Base-by-base conservation (phyloP, 306 rosid genomes). In the Myrica gale region DNA sequence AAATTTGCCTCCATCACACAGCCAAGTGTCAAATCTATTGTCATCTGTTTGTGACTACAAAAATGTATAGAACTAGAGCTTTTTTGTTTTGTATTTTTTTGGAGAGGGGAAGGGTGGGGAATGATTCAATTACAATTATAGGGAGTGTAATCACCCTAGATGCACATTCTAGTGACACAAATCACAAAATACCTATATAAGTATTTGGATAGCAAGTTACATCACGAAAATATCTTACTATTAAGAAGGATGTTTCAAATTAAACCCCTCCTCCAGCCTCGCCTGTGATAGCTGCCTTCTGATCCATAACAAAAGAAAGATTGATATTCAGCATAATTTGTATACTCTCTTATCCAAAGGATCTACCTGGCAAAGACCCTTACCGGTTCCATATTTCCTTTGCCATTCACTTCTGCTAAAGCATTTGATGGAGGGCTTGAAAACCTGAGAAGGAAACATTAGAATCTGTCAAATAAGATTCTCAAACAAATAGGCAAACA, bases 251-350 rank as follows among this genome's bases (percentile, higher is more conserved):
- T 42, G 71, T 76, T 61, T 79, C 56, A 47, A 60, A 57, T 90
- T 90, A 95, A 58, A 82, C 83, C n/a, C 80, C 94, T 65, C 89
- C 90, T 55, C 90, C 98, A 77, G 89, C 86, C 52, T 85, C 82
- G 57, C 97, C 91, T 5, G 89, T 85, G 67, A 89, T 76, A 53
- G 88, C 93, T 12, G 84, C 90, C 74, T 85, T 79, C 90, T 82
- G 79, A 73, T 82, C 60, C 52, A 69, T 45, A 79, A 72, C 56
- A 76, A 44, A 46, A 58, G 44, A 83, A 39, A 83, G 43, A 82
- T 79, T 75, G 81, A 79, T 77, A 83, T 11, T 56, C 43, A 42
- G 70, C 69, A 17, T 48, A 66, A 42, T n/a, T 60, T 7, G 4
- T 41, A 66, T 66, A 4, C 17, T 4, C 9, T 37, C 52, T 37